These are phyloP conservation scores for Vigna radiata DNA, from an alignment of 306 rosid species.

Conservation along the genomic window DNA sequence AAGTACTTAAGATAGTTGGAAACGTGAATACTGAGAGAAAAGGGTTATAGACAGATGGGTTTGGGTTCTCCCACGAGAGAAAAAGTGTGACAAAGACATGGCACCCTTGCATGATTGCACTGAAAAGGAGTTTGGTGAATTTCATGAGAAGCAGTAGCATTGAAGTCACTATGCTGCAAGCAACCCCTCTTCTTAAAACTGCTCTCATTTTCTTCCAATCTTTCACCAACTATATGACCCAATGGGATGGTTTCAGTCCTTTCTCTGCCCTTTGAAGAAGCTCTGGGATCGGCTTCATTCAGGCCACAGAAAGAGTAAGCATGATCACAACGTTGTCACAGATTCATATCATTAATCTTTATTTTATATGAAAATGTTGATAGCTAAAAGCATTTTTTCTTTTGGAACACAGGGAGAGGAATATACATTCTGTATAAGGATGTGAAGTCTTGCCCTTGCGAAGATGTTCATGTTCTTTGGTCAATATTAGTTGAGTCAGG, in stretches of 20 bases:
- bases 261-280: constrained; percentile 72
- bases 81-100: constrained; percentile 58
- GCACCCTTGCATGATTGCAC: constrained; percentile 56
- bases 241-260: constrained; percentile 71
- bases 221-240: constrained; percentile 48
- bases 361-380: not conserved
- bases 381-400: not conserved
- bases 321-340: not conserved
- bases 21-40: constrained; percentile 33
- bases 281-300: constrained; percentile 73
- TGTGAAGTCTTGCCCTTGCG: constrained; percentile 76
- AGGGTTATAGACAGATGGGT: constrained; percentile 21
- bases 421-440: constrained; percentile 74
- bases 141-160: constrained; percentile 44
- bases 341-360: not conserved
- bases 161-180: constrained; percentile 50
- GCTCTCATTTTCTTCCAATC: constrained; percentile 42
- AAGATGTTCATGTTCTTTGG: constrained; percentile 85
- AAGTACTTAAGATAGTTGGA: constrained; percentile 1
- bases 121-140: constrained; percentile 43
- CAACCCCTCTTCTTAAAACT: constrained; percentile 42
- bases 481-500: constrained; percentile 71
- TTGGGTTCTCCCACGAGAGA: constrained; percentile 35
- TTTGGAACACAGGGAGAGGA: constrained; percentile 57
- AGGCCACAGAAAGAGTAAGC: constrained; percentile 54